phyloP scores from a whole-genome alignment of 179 eudicot species.

The Vitellaria paradoxa region DNA sequence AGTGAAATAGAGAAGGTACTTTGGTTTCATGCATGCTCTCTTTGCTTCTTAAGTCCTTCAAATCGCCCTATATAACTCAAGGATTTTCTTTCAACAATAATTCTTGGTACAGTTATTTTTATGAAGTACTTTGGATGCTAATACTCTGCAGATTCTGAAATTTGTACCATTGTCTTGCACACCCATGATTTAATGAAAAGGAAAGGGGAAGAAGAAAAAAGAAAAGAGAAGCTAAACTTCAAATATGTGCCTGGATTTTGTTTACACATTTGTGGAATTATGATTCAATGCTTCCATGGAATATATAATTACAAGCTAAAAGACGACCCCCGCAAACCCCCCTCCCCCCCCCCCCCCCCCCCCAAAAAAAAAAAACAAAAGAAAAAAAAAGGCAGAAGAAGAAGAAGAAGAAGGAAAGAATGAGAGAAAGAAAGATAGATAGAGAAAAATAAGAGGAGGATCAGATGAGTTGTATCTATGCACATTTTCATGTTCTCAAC shows the following conservation, averaged over 20 bases:
- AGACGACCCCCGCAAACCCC: too few relatives aligned
- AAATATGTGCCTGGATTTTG: neutral
- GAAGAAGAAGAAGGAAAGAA: too few relatives aligned
- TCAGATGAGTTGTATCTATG: neutral
- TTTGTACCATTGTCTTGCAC: conserved; percentile 4
- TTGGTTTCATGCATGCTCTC: neutral
- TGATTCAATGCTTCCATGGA: neutral
- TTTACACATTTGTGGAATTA: neutral
- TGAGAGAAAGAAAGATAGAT: too few relatives aligned
- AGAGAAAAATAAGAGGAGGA: neutral
- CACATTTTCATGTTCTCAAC: too few relatives aligned
- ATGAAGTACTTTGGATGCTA: neutral
- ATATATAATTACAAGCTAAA: neutral
- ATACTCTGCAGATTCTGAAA: neutral
- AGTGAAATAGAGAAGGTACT: conserved; percentile 85
- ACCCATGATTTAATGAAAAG: neutral
- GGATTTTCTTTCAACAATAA: neutral
- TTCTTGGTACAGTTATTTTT: neutral
- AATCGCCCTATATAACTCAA: too few relatives aligned
- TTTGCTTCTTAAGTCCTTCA: neutral
- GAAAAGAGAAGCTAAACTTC: neutral
- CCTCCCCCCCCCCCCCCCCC: too few relatives aligned
- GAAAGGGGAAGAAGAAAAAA: too few relatives aligned
- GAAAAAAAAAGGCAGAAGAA: neutral
- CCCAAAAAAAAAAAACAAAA: neutral